Conservation (phyloP, 305 asterid genomes). For the Fraxinus floribunda region DNA sequence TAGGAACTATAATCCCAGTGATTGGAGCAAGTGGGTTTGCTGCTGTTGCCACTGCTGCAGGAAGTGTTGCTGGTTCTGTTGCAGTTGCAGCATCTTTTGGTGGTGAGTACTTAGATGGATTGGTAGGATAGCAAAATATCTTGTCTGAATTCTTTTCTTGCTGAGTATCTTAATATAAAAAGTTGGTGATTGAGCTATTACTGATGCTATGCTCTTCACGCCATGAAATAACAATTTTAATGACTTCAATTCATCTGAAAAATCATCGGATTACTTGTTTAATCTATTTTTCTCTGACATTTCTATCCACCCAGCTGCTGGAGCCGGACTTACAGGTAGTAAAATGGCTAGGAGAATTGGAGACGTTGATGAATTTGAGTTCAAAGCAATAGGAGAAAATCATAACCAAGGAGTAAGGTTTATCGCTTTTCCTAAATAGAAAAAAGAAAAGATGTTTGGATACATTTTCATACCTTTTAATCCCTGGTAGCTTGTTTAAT, state of each 20-base stretch:
- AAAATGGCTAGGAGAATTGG: constrained; percentile 97
- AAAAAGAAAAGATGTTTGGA: not conserved
- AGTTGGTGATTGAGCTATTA: not conserved
- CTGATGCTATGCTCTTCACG: constrained; percentile 18
- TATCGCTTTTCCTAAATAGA: constrained; percentile 8
- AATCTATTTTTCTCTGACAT: constrained; percentile 22
- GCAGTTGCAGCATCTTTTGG: constrained; percentile 99
- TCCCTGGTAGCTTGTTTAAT: constrained; percentile 9
- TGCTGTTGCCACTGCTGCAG: constrained; percentile 95
- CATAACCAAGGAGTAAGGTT: constrained; percentile 92
- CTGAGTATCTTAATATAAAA: not conserved
- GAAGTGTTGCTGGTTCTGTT: constrained; percentile 96
- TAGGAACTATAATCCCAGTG: constrained; percentile 85
- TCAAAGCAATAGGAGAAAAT: constrained; percentile 80
- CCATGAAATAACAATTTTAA: constrained; percentile 6
- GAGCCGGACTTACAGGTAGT: constrained; percentile 98
- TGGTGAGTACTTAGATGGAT: constrained; percentile 47
- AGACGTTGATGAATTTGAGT: constrained; percentile 91
- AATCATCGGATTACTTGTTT: constrained; percentile 11
- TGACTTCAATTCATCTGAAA: not conserved
- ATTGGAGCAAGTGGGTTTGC: constrained; percentile 96
- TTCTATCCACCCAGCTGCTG: constrained; percentile 71
- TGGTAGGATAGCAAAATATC: constrained; percentile 6
- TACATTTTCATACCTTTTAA: not conserved
- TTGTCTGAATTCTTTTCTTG: constrained; percentile 8